Evolutionary conservation across 306 rosid species (phyloP).

Genomic region (Fagus sylvatica): DNA sequence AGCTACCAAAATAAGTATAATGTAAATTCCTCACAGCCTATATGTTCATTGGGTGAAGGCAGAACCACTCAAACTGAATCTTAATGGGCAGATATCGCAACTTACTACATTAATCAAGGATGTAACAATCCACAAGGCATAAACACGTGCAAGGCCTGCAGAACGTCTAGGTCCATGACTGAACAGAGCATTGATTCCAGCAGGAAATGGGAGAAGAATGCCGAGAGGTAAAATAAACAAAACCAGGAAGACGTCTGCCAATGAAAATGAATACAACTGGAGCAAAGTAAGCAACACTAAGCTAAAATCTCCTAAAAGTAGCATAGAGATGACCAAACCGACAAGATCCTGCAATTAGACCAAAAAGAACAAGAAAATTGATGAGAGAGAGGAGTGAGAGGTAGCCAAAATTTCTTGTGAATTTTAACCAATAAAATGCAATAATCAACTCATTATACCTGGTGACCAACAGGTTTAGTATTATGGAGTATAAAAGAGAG

Average conservation of each 20-base stretch:
- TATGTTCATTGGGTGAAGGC: background rate
- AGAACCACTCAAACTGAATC: constrained; percentile 20
- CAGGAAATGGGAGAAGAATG: constrained; percentile 96
- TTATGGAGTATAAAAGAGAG: constrained; percentile 87
- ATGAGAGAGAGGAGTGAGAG: background rate
- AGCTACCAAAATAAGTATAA: background rate
- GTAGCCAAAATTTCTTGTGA: background rate
- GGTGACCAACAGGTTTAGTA: constrained; percentile 98
- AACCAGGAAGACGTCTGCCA: constrained; percentile 87
- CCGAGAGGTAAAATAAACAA: constrained; percentile 87
- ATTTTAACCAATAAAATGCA: constrained; percentile 7
- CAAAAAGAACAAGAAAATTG: constrained; percentile 17
- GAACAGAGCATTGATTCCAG: constrained; percentile 97
- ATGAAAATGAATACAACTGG: constrained; percentile 86
- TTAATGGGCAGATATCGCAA: constrained; percentile 18
- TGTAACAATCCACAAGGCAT: constrained; percentile 92
- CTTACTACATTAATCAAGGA: constrained; percentile 89
- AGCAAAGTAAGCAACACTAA: constrained; percentile 96
- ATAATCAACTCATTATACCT: constrained; percentile 59
- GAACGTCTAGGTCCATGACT: constrained; percentile 99
- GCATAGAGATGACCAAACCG: constrained; percentile 94
- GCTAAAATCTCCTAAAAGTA: constrained; percentile 98
- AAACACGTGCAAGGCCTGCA: constrained; percentile 93
- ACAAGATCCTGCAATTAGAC: constrained; percentile 89
- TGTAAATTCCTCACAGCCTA: background rate